phyloP scores from a whole-genome alignment of 306 rosid genomes.

The Fragaria iinumae region DNA sequence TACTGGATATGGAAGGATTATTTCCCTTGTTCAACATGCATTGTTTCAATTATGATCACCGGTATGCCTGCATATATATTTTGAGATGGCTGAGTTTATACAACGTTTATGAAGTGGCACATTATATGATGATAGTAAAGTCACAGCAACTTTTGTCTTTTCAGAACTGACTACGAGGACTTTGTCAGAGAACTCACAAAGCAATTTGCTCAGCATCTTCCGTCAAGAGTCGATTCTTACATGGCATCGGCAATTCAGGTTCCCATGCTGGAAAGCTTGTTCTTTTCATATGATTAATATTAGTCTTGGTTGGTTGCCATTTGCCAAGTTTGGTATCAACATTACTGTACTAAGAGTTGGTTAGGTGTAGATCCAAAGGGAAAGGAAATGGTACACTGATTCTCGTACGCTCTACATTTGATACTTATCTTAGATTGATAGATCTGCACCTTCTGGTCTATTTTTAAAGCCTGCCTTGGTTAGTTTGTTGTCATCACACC shows the following conservation, averaged over 20 bases:
- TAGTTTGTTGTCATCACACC: neutral
- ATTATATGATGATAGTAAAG: neutral
- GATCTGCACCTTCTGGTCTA: neutral
- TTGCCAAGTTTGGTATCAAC: neutral
- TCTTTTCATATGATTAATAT: neutral
- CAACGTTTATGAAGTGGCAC: neutral
- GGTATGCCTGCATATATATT: slow-evolving; percentile 43
- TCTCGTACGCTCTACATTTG: neutral
- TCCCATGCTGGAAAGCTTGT: slow-evolving; percentile 16
- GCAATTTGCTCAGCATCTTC: slow-evolving; percentile 67
- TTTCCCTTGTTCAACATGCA: slow-evolving; percentile 50
- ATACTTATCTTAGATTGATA: neutral
- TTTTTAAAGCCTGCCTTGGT: neutral
- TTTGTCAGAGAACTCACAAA: slow-evolving; percentile 79
- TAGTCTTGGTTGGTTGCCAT: neutral
- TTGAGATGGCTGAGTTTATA: slow-evolving; percentile 14
- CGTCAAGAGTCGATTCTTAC: slow-evolving; percentile 76
- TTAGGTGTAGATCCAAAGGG: neutral
- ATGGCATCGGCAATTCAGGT: slow-evolving; percentile 87
- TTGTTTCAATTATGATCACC: slow-evolving; percentile 79
- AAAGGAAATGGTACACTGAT: neutral
- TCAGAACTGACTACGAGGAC: slow-evolving; percentile 77
- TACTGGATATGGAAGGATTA: slow-evolving; percentile 68
- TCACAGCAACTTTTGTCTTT: slow-evolving; percentile 25
- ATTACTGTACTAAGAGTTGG: neutral